Conservation (phyloP, 768 basidiomycete species). For the Naganishia antarctica region DNA sequence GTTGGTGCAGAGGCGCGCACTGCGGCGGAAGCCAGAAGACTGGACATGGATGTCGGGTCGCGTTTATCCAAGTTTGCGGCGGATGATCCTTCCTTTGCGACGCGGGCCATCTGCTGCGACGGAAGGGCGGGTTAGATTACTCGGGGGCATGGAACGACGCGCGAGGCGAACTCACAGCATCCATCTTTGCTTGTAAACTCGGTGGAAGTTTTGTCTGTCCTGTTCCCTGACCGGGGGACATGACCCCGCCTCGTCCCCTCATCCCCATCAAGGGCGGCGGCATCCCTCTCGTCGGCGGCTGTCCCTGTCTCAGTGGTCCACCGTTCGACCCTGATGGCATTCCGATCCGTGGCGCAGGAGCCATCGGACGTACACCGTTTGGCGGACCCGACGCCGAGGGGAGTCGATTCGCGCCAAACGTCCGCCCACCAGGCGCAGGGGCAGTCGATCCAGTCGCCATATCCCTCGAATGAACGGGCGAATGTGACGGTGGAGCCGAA, state of each 20-base stretch:
- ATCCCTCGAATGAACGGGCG: neutral
- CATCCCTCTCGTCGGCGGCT: conserved; percentile 3
- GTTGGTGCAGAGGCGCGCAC: conserved; percentile 34
- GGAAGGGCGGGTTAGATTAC: no score
- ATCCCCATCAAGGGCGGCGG: conserved; percentile 15
- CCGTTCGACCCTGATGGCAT: no score
- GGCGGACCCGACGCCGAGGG: neutral
- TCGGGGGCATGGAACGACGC: no score
- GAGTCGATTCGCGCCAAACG: conserved; percentile 17
- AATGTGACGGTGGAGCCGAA: neutral
- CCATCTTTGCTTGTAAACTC: conserved; percentile 86
- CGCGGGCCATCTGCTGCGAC: conserved; percentile 20
- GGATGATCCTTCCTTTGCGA: conserved; percentile 7
- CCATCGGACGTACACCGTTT: neutral
- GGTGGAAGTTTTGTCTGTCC: conserved; percentile 61
- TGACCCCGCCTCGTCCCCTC: conserved; percentile 1
- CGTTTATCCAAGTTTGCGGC: conserved; percentile 19
- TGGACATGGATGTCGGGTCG: conserved; percentile 44
- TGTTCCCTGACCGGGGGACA: neutral
- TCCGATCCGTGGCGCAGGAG: neutral
- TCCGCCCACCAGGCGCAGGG: neutral
- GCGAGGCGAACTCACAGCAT: conserved; percentile 59
- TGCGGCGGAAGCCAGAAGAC: conserved; percentile 40
- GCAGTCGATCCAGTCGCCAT: conserved; percentile 2
- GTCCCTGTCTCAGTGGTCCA: neutral